Evolutionary conservation across 75 land plant species (phyloP), one percentile per base, ranked within the genome.

Genomic region (Selaginella tamariscina): DNA sequence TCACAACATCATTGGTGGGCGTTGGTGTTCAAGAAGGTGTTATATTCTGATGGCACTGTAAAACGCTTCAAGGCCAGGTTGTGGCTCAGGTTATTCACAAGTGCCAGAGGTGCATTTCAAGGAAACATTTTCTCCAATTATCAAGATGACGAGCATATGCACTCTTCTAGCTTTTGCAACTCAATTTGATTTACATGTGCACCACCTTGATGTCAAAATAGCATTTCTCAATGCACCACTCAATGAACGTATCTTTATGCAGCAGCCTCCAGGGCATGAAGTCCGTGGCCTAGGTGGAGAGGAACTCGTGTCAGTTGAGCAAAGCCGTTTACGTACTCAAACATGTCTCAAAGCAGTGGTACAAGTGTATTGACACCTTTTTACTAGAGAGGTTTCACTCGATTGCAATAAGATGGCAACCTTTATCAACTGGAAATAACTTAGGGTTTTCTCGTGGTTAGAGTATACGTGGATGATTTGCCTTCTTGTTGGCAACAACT

Each of bases 51-150:
- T 15, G 15, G n/a, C n/a, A n/a, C n/a, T n/a, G n/a, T n/a, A n/a
- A n/a, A n/a, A n/a, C n/a, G n/a, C n/a, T 59, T 8, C 62, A 59
- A 59, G 23, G 62, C 62, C 8, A 8, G 62, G 26, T 8, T 59
- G 62, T 59, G 5, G 62, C 62, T 26, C 62, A 59, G 62, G 62
- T 21, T 59, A 9, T 21, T 59, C 62, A 21, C 62, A 59, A 59
- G 23, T 59, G 8, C 24, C n/a, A 5, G 62, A 23, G 26, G 21
- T 59, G 5, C n/a, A 59, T 59, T 59, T 59, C n/a, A 5, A 23
- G 21, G 62, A 59, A 23, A 59, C 26, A 2, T 59, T 59, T n/a
- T 59, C 62, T 59, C 62, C 62, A 2, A 27, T 59, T 8, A 23
- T 59, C 23, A 59, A 27, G 26, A 8, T n/a, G 21, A 23, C 62